phyloP scores from a whole-genome alignment of 345 rosid species.

The Salix exigua region DNA sequence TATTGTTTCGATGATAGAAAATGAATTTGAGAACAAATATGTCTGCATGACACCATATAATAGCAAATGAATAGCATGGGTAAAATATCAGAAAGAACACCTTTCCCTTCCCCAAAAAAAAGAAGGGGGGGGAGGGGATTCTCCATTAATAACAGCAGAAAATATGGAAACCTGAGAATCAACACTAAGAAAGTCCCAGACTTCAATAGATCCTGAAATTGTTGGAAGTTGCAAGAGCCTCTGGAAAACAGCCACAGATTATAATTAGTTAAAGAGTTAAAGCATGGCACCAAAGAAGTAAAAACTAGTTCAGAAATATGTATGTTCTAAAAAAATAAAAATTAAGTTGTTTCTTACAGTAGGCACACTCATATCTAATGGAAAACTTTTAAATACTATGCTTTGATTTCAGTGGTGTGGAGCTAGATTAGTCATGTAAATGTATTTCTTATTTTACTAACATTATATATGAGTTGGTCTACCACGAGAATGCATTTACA shows the following conservation, averaged over 20 bases:
- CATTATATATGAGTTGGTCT: too few relatives aligned
- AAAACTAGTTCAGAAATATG: conserved; percentile 1
- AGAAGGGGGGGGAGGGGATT: neutral
- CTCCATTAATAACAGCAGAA: neutral
- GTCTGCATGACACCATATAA: conserved; percentile 60
- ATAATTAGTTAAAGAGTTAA: neutral
- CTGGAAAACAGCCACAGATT: conserved; percentile 42
- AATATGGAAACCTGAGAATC: conserved; percentile 83
- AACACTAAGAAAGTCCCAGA: conserved; percentile 96
- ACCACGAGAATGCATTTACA: neutral
- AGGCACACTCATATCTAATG: conserved; percentile 1
- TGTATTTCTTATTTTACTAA: too few relatives aligned
- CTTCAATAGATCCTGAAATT: conserved; percentile 94
- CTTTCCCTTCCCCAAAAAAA: too few relatives aligned
- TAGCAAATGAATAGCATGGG: neutral
- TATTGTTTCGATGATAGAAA: conserved; percentile 86
- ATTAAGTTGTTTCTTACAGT: neutral
- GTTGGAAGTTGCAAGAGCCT: conserved; percentile 82
- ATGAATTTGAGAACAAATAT: conserved; percentile 82
- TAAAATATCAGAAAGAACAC: neutral
- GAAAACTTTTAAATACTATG: neutral
- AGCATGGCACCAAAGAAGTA: neutral
- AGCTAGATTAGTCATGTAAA: too few relatives aligned
- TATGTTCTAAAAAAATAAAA: neutral
- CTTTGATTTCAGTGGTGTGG: neutral